Conservation (phyloP, 176 grass and related monocot genomes). For the Urochloa ruziziensis region DNA sequence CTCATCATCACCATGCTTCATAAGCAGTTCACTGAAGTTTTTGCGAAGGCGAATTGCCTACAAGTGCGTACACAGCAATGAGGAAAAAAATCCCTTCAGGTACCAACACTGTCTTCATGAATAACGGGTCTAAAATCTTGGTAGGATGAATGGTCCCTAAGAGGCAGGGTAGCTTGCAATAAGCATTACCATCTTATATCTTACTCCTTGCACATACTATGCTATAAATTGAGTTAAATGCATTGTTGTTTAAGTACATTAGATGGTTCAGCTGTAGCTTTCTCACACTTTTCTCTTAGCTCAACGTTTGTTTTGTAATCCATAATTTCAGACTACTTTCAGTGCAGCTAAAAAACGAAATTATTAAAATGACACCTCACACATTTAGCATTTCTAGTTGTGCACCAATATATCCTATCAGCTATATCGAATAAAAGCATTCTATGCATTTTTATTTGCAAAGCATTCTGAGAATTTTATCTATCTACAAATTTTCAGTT, state of each 20-base stretch:
- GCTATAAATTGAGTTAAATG: constrained; percentile 46
- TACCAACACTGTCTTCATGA: constrained; percentile 3
- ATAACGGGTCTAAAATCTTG: constrained; percentile 9
- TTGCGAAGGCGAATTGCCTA: constrained; percentile 56
- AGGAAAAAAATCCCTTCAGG: background rate
- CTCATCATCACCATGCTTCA: constrained; percentile 64
- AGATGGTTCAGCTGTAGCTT: constrained; percentile 25
- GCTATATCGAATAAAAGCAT: too few relatives aligned
- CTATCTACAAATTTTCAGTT: background rate
- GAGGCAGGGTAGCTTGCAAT: constrained; percentile 42
- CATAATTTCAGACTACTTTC: too few relatives aligned
- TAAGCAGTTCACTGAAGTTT: constrained; percentile 64
- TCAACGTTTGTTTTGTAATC: background rate
- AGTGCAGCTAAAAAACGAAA: background rate
- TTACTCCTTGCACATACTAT: constrained; percentile 25
- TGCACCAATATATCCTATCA: too few relatives aligned
- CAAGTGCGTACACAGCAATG: constrained; percentile 20
- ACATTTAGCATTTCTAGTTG: background rate
- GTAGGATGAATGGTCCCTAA: constrained; percentile 23
- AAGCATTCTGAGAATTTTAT: background rate
- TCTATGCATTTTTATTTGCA: background rate
- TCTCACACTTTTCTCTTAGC: constrained; percentile 14
- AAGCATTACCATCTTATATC: constrained; percentile 7
- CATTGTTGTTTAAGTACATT: constrained; percentile 7
- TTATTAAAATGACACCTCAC: background rate